Conservation (phyloP, 106 monocot genomes). For the Triglochin maritima region DNA sequence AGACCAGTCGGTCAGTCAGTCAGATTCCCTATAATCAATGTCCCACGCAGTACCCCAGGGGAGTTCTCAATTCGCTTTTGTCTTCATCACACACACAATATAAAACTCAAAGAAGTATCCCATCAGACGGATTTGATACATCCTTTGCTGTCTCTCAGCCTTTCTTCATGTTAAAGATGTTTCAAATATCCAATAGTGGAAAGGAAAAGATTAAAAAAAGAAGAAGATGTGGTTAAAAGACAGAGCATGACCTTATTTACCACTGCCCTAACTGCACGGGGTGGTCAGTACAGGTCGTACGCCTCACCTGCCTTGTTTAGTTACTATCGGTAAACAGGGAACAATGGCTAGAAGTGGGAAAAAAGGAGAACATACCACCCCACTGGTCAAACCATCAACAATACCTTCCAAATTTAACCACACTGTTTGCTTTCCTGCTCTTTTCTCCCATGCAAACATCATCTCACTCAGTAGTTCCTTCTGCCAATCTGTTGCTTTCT, state of each 20-base stretch:
- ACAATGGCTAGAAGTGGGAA: not conserved
- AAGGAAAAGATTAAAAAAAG: not conserved
- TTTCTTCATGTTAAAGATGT: slow-evolving; percentile 5
- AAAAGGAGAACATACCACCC: not conserved
- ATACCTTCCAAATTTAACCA: not conserved
- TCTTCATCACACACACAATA: no score
- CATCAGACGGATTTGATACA: no score
- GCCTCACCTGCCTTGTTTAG: slow-evolving; percentile 5
- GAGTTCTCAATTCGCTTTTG: no score
- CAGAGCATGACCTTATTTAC: slow-evolving; percentile 3
- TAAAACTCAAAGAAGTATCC: no score
- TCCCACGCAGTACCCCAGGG: no score
- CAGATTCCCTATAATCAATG: no score
- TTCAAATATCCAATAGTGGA: not conserved
- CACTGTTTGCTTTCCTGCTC: not conserved
- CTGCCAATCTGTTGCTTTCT: no score
- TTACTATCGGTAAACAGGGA: slow-evolving; percentile 9
- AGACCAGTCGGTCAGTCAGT: no score
- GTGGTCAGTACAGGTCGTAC: not conserved
- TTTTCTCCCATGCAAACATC: not conserved
- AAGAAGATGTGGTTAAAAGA: not conserved
- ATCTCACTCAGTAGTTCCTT: no score
- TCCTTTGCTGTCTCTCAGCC: not conserved
- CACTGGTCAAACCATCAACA: not conserved
- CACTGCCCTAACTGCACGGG: not conserved